A percentile compares a stretch with the other conserved stretches of the same genome.
Evolutionary conservation across 352 stramenopile species (phyloP).

Genomic region (Thalassiosira hispida): DNA sequence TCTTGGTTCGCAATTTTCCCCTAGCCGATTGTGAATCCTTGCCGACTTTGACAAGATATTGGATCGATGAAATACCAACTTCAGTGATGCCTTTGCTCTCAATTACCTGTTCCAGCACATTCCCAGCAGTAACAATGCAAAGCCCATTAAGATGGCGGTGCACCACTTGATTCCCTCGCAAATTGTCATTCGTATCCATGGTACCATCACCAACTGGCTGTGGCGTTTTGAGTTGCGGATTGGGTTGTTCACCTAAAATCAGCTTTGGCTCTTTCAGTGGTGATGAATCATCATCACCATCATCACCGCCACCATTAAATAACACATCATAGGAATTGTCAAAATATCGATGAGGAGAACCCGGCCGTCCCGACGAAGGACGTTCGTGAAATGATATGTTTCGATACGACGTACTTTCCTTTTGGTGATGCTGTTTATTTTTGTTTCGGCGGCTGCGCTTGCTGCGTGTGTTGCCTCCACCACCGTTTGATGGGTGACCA

Average conservation of each 20-base stretch:
- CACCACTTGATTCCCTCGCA: slow-evolving; percentile 51
- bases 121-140: slow-evolving; percentile 68
- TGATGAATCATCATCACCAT: neutral
- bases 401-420: neutral
- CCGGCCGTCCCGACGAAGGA: slow-evolving; percentile 50
- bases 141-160: slow-evolving; percentile 75
- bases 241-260: neutral
- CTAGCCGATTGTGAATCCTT: slow-evolving; percentile 50
- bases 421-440: no score
- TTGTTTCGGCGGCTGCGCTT: no score
- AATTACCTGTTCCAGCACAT: slow-evolving; percentile 21
- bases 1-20: slow-evolving; percentile 55
- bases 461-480: no score
- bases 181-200: neutral
- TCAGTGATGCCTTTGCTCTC: neutral
- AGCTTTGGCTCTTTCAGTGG: neutral
- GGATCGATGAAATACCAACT: slow-evolving; percentile 32
- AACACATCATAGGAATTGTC: slow-evolving; percentile 52
- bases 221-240: neutral
- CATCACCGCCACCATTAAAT: neutral
- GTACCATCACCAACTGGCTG: neutral
- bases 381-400: slow-evolving; percentile 17
- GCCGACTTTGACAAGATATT: slow-evolving; percentile 49
- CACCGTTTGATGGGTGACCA: no score
- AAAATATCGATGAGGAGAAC: slow-evolving; percentile 70